Conservation (phyloP, 2,329 filamentous ascomycete species). For the Aureobasidium sp. region DNA sequence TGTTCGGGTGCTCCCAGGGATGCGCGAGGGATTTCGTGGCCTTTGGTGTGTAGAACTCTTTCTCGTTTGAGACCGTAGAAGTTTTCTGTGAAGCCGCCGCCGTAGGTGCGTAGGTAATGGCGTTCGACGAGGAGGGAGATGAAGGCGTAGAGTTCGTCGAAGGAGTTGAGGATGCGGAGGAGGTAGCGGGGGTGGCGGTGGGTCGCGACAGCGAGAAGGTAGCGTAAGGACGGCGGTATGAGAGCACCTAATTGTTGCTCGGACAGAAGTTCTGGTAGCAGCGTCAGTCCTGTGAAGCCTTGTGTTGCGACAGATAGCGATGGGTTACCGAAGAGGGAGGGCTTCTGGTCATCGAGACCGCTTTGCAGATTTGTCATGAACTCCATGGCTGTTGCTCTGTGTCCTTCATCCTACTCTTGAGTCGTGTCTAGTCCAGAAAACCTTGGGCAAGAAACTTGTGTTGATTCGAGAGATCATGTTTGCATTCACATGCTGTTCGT, state of each 20-base stretch:
- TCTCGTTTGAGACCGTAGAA: slow-evolving; percentile 97
- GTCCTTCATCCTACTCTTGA: background rate
- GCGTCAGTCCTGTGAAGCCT: slow-evolving; percentile 12
- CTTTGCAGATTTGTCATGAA: slow-evolving; percentile 76
- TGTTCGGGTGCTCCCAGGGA: slow-evolving; percentile 61
- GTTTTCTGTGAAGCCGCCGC: slow-evolving; percentile 92
- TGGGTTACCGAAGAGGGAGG: slow-evolving; percentile 58
- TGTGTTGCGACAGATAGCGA: background rate
- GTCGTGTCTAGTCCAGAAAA: no score
- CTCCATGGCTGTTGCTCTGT: slow-evolving; percentile 55
- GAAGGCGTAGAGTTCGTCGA: slow-evolving; percentile 90
- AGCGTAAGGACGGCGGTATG: slow-evolving; percentile 87
- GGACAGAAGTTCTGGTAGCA: slow-evolving; percentile 77
- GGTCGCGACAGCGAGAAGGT: slow-evolving; percentile 88
- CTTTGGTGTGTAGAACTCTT: slow-evolving; percentile 59
- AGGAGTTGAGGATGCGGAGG: slow-evolving; percentile 88
- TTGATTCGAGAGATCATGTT: background rate
- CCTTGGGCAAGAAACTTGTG: background rate
- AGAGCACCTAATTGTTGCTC: slow-evolving; percentile 87
- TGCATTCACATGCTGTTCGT: background rate
- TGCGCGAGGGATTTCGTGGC: slow-evolving; percentile 77
- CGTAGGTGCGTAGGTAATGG: slow-evolving; percentile 82
- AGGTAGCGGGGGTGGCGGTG: slow-evolving; percentile 91
- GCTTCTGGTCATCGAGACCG: slow-evolving; percentile 83
- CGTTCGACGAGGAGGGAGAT: slow-evolving; percentile 80